A percentile compares a stretch with the other conserved stretches of the same genome.
Evolutionary conservation across 2,329 filamentous ascomycete species (phyloP).

Genomic region (Verticillium zaregamsianum): DNA sequence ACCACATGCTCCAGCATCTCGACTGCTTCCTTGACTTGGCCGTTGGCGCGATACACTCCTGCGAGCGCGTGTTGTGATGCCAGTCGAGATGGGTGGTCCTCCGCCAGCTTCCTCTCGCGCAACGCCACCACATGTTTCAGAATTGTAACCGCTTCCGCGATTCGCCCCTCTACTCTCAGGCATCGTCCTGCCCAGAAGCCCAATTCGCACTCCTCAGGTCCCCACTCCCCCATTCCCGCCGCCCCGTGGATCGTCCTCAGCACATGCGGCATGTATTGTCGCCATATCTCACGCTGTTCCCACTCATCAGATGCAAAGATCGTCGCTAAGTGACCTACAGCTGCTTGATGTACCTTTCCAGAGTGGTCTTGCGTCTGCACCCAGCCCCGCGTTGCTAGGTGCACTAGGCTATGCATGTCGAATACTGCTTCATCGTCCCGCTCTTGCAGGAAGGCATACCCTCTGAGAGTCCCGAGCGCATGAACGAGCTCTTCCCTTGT

Average conservation of each 20-base stretch:
- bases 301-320: conserved; percentile 1
- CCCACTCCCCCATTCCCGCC: neutral
- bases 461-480: conserved; percentile 23
- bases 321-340: neutral
- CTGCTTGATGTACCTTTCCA: neutral
- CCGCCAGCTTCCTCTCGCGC: neutral
- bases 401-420: conserved; percentile 33
- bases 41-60: conserved; percentile 1
- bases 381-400: conserved; percentile 26
- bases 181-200: neutral
- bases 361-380: conserved; percentile 7
- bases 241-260: neutral
- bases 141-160: neutral
- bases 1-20: conserved; percentile 2
- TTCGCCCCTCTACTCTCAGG: neutral
- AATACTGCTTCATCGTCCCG: conserved; percentile 19
- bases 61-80: neutral
- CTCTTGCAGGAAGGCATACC: conserved; percentile 25
- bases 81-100: neutral
- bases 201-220: neutral
- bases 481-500: conserved; percentile 7
- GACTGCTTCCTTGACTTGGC: neutral
- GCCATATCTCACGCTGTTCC: conserved; percentile 4
- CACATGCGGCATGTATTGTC: conserved; percentile 4
- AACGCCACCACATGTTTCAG: conserved; percentile 6